Conservation (phyloP, 179 eudicot species). For the Actinidia polygama region DNA sequence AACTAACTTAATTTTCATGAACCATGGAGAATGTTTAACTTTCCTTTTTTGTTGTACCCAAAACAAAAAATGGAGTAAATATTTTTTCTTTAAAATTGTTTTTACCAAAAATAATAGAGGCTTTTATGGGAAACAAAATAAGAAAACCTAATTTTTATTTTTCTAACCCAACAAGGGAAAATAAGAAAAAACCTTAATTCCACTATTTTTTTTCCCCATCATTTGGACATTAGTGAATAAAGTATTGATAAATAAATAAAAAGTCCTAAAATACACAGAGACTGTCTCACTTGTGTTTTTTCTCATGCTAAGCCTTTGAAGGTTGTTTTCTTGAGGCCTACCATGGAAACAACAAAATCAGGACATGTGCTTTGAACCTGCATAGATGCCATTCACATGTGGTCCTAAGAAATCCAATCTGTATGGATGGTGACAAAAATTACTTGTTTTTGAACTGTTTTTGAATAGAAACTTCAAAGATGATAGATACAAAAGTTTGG, state of each 20-base stretch:
- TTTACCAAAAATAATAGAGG: too few relatives aligned
- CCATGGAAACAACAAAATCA: neutral
- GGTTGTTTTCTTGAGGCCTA: neutral
- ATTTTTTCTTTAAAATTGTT: too few relatives aligned
- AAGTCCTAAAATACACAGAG: neutral
- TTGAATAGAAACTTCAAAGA: neutral
- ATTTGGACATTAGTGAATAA: neutral
- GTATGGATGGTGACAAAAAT: neutral
- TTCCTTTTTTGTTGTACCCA: too few relatives aligned
- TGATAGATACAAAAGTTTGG: neutral
- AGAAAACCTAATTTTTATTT: neutral
- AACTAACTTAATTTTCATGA: too few relatives aligned
- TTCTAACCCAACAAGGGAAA: too few relatives aligned
- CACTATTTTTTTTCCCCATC: neutral
- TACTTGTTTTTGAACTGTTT: neutral
- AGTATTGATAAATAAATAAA: too few relatives aligned
- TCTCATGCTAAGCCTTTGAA: neutral
- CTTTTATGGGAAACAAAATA: neutral
- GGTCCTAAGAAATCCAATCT: constrained; percentile 1
- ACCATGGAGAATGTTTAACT: too few relatives aligned
- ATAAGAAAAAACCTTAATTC: too few relatives aligned
- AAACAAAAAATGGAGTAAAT: too few relatives aligned
- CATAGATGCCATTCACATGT: neutral
- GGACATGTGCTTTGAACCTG: neutral
- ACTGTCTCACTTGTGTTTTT: too few relatives aligned